These are phyloP conservation scores for Alternaria novae-zelandiae DNA, from an alignment of 2,329 filamentous ascomycete genomes.

Conservation along the genomic window DNA sequence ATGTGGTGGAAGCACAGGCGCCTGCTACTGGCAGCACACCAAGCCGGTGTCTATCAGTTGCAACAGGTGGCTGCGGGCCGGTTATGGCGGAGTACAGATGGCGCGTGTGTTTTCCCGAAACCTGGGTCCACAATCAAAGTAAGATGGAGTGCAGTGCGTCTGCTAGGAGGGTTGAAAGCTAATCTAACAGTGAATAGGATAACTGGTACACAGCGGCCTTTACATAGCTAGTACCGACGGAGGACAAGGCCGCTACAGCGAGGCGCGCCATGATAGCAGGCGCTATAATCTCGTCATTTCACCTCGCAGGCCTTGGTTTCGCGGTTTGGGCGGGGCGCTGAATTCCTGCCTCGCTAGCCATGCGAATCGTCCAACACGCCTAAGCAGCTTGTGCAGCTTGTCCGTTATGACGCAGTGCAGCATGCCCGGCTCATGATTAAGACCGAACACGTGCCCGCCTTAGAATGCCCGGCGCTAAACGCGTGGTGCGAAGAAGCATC, in stretches of 20 bases:
- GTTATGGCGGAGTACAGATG: conserved; percentile 26
- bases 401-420: conserved; percentile 25
- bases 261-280: conserved; percentile 6
- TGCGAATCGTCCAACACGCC: conserved; percentile 14
- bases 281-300: conserved; percentile 28
- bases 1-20: conserved; percentile 24
- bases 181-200: conserved; percentile 11
- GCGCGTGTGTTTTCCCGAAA: conserved; percentile 20
- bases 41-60: conserved; percentile 27
- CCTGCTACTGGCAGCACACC: conserved; percentile 24
- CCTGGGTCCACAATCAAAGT: conserved; percentile 29
- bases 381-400: conserved; percentile 6
- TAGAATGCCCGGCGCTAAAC: conserved; percentile 20
- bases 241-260: conserved; percentile 1
- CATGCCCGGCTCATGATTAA: conserved; percentile 7
- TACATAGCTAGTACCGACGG: not conserved
- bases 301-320: conserved; percentile 21
- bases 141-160: conserved; percentile 30
- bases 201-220: conserved; percentile 9
- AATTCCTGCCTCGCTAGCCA: conserved; percentile 12
- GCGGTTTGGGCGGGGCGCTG: conserved; percentile 10
- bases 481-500: conserved; percentile 9
- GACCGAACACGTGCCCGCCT: conserved; percentile 16
- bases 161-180: conserved; percentile 11
- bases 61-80: conserved; percentile 37